Percentiles rank a stretch among this genome's conserved stretches.
Evolutionary conservation across 2,329 filamentous ascomycete genomes (phyloP).

Genomic region (Beauveria australis): DNA sequence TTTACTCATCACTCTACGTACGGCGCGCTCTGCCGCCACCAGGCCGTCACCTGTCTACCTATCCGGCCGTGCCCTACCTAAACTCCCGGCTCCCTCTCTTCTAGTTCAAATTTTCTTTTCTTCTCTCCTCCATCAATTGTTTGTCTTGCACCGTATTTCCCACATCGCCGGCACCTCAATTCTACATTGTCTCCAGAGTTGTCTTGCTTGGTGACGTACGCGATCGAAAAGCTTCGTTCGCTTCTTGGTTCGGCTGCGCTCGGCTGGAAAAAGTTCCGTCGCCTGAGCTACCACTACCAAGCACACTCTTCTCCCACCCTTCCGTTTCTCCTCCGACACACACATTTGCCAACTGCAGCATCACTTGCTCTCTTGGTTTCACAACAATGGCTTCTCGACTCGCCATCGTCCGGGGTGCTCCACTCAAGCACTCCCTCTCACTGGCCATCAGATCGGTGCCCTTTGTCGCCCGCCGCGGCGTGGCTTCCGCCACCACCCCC

Average conservation of each 20-base stretch:
- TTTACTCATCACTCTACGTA: not conserved
- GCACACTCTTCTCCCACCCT: slow-evolving; percentile 7
- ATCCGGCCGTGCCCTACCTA: not conserved
- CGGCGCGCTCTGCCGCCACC: not conserved
- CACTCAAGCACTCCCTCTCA: slow-evolving; percentile 16
- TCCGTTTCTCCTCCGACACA: not conserved
- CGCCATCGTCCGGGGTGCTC: slow-evolving; percentile 17
- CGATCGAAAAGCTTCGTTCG: slow-evolving; percentile 1
- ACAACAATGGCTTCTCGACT: slow-evolving; percentile 21
- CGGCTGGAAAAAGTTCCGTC: not conserved
- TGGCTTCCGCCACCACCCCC: slow-evolving; percentile 7
- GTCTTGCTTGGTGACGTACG: not conserved
- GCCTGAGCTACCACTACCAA: not conserved
- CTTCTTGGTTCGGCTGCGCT: not conserved
- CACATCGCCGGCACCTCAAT: not conserved
- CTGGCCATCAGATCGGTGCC: slow-evolving; percentile 14
- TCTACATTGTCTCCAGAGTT: not conserved
- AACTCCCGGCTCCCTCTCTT: not conserved
- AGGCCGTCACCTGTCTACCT: not conserved
- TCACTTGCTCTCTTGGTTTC: slow-evolving; percentile 6
- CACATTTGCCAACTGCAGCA: slow-evolving; percentile 10
- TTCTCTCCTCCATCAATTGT: not conserved
- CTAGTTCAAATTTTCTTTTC: not conserved
- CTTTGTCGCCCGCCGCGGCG: slow-evolving; percentile 11
- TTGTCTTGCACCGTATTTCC: not conserved